These are phyloP conservation scores for Triticum monococcum DNA, from an alignment of 176 grass and related monocot species.

Conservation along the genomic window DNA sequence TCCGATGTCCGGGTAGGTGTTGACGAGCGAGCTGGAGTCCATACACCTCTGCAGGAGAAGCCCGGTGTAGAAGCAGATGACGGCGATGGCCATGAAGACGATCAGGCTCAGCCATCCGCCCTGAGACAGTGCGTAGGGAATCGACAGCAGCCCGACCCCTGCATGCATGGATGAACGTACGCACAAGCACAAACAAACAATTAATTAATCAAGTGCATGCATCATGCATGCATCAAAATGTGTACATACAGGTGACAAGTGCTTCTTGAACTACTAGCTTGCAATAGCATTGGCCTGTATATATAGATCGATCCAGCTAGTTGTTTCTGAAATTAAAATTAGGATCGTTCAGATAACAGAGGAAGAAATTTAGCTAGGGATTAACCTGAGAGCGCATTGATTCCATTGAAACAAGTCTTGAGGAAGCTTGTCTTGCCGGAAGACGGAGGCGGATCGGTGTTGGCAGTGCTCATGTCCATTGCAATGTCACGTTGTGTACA, in stretches of 20 bases:
- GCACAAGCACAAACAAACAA: no score
- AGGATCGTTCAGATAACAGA: not conserved
- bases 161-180: not conserved
- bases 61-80: conserved; percentile 53
- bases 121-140: conserved; percentile 48
- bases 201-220: no score
- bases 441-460: not conserved
- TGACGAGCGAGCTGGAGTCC: not conserved
- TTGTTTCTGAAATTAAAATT: not conserved
- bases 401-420: conserved; percentile 52
- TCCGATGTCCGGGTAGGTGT: conserved; percentile 54
- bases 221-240: no score
- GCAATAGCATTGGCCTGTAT: no score
- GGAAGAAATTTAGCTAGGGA: not conserved
- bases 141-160: conserved; percentile 56
- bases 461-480: not conserved
- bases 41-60: conserved; percentile 61
- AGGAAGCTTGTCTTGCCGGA: conserved; percentile 28
- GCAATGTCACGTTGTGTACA: not conserved
- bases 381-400: conserved; percentile 52
- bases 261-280: not conserved
- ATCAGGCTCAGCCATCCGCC: conserved; percentile 52
- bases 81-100: conserved; percentile 26
- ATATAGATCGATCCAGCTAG: not conserved
- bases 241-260: no score